phyloP scores from a whole-genome alignment of 306 rosid genomes.

The Pyrus betulifolia region DNA sequence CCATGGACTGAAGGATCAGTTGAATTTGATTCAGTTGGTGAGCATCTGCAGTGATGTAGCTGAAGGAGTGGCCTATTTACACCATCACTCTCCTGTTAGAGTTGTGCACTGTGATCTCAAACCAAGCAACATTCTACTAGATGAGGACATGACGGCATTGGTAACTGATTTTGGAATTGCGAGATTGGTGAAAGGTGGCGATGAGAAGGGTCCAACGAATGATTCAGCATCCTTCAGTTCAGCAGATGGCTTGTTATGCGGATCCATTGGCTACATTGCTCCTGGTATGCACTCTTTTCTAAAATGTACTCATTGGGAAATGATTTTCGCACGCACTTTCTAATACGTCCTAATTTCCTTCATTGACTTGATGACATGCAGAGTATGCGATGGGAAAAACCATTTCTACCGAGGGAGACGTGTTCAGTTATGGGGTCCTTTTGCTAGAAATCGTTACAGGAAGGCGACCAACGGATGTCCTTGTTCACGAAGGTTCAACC shows the following conservation, averaged over 20 bases:
- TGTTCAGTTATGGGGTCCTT: slow-evolving; percentile 75
- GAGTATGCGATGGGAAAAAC: slow-evolving; percentile 81
- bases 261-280: slow-evolving; percentile 87
- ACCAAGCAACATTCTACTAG: slow-evolving; percentile 88
- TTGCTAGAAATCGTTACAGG: slow-evolving; percentile 67
- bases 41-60: slow-evolving; percentile 82
- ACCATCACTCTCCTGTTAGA: slow-evolving; percentile 71
- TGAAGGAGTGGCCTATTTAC: slow-evolving; percentile 81
- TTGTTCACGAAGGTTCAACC: slow-evolving; percentile 58
- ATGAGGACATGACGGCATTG: slow-evolving; percentile 72
- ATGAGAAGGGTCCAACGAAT: slow-evolving; percentile 9
- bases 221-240: slow-evolving; percentile 51
- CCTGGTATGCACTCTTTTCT: slow-evolving; percentile 53
- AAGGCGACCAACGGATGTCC: slow-evolving; percentile 65
- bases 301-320: background rate
- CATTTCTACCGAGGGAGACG: slow-evolving; percentile 75
- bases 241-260: slow-evolving; percentile 68
- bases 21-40: slow-evolving; percentile 61
- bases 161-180: slow-evolving; percentile 92
- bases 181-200: slow-evolving; percentile 43
- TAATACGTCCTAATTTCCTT: background rate
- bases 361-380: slow-evolving; percentile 24
- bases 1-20: slow-evolving; percentile 29
- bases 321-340: background rate
- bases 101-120: slow-evolving; percentile 90